Evolutionary conservation across 83 land plant species (phyloP), one percentile per base, ranked within the genome.

Genomic region (Diphasiastrum complanatum): DNA sequence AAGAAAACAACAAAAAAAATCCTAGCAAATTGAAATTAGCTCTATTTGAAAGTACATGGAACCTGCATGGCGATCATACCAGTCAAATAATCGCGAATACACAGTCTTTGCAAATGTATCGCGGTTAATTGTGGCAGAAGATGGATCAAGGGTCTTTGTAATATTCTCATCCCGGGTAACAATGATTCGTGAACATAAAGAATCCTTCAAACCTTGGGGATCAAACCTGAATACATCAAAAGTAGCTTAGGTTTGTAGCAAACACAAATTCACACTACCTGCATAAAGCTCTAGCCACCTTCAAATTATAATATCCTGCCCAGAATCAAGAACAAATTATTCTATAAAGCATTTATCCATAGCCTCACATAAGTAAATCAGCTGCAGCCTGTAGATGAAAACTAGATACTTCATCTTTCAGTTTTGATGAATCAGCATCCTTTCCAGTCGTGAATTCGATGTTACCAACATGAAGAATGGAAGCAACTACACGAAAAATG

Each of bases 101-200:
- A 95, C 62, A n/a, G 99, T 95, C 62, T 95, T 95, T 43, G 99
- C 99, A 29, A 95, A 78, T 46, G 92, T 90, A 73, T 95, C 99
- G 26, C 99, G 81, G 75, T 87, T 95, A 41, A 78, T 75, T 41
- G 76, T 61, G 45, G 99, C 99, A 67, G 75, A 65, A 37, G 65
- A 63, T 31, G 91, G 83, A 70, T 95, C 96, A 41, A 95, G 81
- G 45, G 80, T 62, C 72, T 86, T 80, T 34, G 81, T 83, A 46
- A 95, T 95, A 35, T 79, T 84, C 72, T 90, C 99, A 64, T 95
- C 96, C 5, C 97, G 89, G 5, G 99, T 95, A 23, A 89, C 75
- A 77, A 95, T 86, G 5, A 95, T 78, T 61, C 99, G 92, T 61
- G 88, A 83, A 54, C 81, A 78, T 2, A 95, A 60, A 54, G 96